These are phyloP conservation scores for Cercospora zeina DNA, from an alignment of 2,329 filamentous ascomycete genomes.

Conservation along the genomic window DNA sequence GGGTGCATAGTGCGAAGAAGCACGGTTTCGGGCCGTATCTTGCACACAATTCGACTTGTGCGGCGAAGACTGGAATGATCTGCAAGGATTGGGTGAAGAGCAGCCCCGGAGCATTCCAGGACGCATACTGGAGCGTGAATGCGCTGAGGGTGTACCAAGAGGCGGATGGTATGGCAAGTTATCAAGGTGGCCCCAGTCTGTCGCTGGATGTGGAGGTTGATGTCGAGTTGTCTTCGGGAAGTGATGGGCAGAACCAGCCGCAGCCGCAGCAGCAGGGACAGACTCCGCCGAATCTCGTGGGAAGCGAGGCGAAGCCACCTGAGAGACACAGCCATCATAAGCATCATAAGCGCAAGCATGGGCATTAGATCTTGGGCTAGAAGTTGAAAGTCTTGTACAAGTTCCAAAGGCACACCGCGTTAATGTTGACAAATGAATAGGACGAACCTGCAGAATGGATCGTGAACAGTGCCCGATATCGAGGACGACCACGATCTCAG, in stretches of 20 bases:
- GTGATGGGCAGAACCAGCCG: background rate
- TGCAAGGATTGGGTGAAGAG: conserved; percentile 40
- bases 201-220: background rate
- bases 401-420: background rate
- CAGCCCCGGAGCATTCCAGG: conserved; percentile 41
- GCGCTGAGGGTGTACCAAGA: conserved; percentile 44
- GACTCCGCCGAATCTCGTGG: background rate
- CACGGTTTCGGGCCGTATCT: background rate
- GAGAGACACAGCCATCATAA: background rate
- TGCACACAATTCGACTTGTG: conserved; percentile 34
- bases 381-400: background rate
- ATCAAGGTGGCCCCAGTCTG: background rate
- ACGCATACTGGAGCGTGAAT: conserved; percentile 48
- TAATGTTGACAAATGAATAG: background rate
- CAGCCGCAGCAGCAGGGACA: background rate
- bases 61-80: conserved; percentile 29
- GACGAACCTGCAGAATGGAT: background rate
- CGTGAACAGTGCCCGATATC: background rate
- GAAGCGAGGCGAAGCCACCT: background rate
- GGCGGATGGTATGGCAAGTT: background rate
- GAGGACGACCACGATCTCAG: too few relatives aligned
- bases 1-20: background rate
- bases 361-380: background rate
- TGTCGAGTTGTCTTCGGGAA: background rate
- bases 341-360: background rate